Conservation (phyloP, 176 grass and related monocot species). For the Musa beccarii region DNA sequence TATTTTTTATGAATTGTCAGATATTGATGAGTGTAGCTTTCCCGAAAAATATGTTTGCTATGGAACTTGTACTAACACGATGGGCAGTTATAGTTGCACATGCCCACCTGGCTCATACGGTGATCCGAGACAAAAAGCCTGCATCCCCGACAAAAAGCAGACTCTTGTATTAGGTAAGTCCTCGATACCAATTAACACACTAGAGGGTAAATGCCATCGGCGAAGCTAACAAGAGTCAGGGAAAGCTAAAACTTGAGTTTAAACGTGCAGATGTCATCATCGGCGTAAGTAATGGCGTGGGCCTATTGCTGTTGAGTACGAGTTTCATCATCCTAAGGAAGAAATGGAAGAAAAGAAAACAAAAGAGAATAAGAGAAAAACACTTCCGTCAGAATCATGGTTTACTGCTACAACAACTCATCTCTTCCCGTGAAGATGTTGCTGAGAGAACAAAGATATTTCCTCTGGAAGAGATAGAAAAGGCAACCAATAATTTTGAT, state of each 20-base stretch:
- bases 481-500: not conserved
- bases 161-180: not conserved
- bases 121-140: not conserved
- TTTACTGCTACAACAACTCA: slow-evolving; percentile 1
- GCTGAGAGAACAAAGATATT: too few species aligned
- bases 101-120: not conserved
- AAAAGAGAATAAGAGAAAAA: slow-evolving; percentile 1
- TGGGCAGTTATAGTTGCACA: not conserved
- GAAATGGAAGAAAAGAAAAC: slow-evolving; percentile 7
- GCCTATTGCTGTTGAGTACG: slow-evolving; percentile 3
- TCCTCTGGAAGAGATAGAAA: not conserved
- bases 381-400: slow-evolving; percentile 17
- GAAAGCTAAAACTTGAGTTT: too few species aligned
- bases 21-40: not conserved
- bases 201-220: too few species aligned
- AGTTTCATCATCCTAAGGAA: not conserved
- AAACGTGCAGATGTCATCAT: slow-evolving; percentile 7
- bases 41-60: not conserved
- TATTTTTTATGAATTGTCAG: not conserved
- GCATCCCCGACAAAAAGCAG: not conserved
- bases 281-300: slow-evolving; percentile 1
- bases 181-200: not conserved
- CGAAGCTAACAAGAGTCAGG: too few species aligned
- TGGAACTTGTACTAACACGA: not conserved
- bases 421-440: too few species aligned